phyloP scores from a whole-genome alignment of 2,329 filamentous ascomycete genomes.

The Xylariaceae sp. region DNA sequence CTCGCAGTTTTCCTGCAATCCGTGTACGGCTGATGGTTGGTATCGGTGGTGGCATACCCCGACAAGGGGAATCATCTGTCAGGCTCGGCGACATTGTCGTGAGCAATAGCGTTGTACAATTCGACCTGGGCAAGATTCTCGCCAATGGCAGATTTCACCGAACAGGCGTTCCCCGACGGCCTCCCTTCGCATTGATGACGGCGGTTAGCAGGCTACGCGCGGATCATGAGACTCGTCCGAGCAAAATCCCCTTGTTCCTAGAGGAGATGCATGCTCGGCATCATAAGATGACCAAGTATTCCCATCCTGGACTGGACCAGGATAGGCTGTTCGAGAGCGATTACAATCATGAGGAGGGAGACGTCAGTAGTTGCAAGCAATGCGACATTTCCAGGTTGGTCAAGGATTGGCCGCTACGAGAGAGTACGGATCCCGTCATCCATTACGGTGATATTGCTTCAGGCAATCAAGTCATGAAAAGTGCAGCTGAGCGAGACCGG shows the following conservation, averaged over 20 bases:
- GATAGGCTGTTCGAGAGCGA: not conserved
- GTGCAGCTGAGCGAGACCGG: conserved; percentile 3
- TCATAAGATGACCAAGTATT: not conserved
- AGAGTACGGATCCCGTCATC: not conserved
- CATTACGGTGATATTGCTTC: conserved; percentile 12
- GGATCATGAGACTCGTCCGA: not conserved
- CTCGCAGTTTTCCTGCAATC: conserved; percentile 16
- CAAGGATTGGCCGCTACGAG: not conserved
- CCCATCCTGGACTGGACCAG: not conserved
- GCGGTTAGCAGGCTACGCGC: conserved; percentile 2
- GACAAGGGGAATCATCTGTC: conserved; percentile 21
- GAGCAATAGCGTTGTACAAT: conserved; percentile 13
- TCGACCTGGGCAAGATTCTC: conserved; percentile 14
- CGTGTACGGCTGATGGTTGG: conserved; percentile 26
- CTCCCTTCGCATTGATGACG: not conserved
- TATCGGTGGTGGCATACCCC: conserved; percentile 28
- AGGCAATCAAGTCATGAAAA: conserved; percentile 8
- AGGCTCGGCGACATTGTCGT: conserved; percentile 29
- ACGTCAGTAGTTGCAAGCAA: not conserved
- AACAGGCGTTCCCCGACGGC: not conserved
- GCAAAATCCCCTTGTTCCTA: not conserved
- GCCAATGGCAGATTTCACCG: conserved; percentile 3
- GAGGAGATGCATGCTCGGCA: not conserved
- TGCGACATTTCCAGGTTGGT: not conserved
- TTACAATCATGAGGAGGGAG: not conserved